phyloP scores from a whole-genome alignment of 108 stramenopile genomes.

The Ochromonas danica region DNA sequence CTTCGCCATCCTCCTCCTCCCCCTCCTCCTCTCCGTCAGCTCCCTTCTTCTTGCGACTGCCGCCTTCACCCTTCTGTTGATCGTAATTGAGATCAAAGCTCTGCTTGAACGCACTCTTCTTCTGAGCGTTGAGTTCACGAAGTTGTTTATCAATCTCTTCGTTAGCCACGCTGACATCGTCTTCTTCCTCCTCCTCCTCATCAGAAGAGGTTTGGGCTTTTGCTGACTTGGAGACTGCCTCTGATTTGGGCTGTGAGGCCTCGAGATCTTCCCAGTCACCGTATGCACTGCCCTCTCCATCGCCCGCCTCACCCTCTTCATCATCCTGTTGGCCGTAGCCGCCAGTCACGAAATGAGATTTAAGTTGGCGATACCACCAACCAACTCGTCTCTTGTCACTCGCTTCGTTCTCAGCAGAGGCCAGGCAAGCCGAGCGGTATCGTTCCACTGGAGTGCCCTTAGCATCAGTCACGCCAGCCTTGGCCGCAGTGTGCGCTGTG shows the following conservation, averaged over 20 bases:
- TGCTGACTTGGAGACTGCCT: background rate
- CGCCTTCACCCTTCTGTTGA: background rate
- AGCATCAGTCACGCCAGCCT: too few relatives aligned
- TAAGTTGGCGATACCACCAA: background rate
- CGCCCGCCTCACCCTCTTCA: slow-evolving; percentile 45
- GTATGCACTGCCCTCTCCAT: slow-evolving; percentile 51
- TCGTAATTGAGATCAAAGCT: slow-evolving; percentile 61
- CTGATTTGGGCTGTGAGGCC: slow-evolving; percentile 37
- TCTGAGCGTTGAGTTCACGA: slow-evolving; percentile 70
- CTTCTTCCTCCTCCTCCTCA: slow-evolving; percentile 35
- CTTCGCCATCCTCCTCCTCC: background rate
- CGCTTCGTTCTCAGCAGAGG: too few relatives aligned
- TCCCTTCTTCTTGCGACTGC: background rate
- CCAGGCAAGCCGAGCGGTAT: too few relatives aligned
- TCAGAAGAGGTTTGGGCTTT: background rate
- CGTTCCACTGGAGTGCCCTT: too few relatives aligned
- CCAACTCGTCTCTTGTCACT: too few relatives aligned
- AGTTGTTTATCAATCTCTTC: slow-evolving; percentile 73
- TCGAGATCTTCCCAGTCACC: slow-evolving; percentile 93
- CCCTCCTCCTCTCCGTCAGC: background rate
- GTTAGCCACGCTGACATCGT: slow-evolving; percentile 35
- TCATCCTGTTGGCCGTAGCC: slow-evolving; percentile 29
- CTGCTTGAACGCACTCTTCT: slow-evolving; percentile 71
- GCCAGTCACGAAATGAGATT: background rate
- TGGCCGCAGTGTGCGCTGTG: too few relatives aligned